A percentile compares a stretch with the other conserved stretches of the same genome.
Conservation (phyloP, 2,329 filamentous ascomycete species). For the Colletotrichum navitas region DNA sequence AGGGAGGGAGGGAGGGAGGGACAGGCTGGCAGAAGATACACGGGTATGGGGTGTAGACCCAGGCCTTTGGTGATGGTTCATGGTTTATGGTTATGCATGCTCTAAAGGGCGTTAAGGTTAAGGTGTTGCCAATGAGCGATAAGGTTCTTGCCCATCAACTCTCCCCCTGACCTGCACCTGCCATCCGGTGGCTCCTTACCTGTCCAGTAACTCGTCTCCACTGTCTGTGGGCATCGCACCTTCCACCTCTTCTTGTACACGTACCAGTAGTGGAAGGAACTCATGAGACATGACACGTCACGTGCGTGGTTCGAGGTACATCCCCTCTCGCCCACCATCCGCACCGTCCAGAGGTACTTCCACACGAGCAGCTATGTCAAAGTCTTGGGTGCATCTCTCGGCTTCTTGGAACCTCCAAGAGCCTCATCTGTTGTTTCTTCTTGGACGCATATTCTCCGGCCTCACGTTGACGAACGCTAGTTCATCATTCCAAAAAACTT, state of each 20-base stretch:
- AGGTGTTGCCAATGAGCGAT: constrained; percentile 11
- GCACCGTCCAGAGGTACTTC: background rate
- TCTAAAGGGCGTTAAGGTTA: constrained; percentile 34
- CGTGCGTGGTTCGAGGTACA: constrained; percentile 8
- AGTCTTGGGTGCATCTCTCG: constrained; percentile 37
- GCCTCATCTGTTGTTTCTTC: constrained; percentile 36
- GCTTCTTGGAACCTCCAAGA: constrained; percentile 18
- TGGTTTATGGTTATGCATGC: constrained; percentile 14
- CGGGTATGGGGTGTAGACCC: background rate
- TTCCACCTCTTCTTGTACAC: constrained; percentile 9
- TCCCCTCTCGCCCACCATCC: background rate
- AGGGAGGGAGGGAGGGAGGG: background rate
- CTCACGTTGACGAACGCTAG: background rate
- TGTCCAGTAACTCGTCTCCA: background rate
- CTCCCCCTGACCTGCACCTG: constrained; percentile 14
- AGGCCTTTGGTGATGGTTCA: background rate
- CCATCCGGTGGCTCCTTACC: constrained; percentile 6
- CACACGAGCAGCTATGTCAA: background rate
- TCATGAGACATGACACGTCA: background rate
- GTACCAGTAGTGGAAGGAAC: background rate
- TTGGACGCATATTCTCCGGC: constrained; percentile 25
- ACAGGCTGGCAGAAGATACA: background rate
- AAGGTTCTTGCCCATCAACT: constrained; percentile 26
- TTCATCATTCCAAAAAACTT: constrained; percentile 30
- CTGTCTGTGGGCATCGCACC: constrained; percentile 23